Evolutionary conservation across 2,329 filamentous ascomycete species (phyloP), one percentile per base, ranked within the genome.

Genomic region (Aspergillus ruber): DNA sequence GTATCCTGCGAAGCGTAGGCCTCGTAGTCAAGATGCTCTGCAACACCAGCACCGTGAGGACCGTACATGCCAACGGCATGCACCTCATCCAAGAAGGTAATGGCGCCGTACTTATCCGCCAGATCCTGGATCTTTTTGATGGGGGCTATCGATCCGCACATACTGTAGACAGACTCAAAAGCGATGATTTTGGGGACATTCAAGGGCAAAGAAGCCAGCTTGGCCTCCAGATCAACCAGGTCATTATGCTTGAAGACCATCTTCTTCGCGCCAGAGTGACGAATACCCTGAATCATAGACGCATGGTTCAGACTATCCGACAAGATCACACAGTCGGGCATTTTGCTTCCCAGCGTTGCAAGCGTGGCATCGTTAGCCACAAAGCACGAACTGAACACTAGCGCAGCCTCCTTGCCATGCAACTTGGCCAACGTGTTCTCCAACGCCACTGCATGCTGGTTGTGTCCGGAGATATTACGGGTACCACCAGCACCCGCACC

Each of bases 51-150:
- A 53, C 93, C 93, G 62, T 88, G 83, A 65, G 93, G 90, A 64
- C 93, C 93, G 70, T 98, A 98, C 93, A 98, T 97, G 66, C 93
- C 93, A 18, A 98, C 93, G 40, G 93, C 93, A 73, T 98, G 93
- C 52, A 98, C 93, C 81, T 98, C 93, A 66, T 98, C 93, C 66
- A 96, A 77, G 70, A 98, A 98, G 60, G 93, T 98, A 55, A 98
- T 84, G 35, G 93, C 93, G 50, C 93, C 93, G 67, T 98, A 98
- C 75, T 95, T 96, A 54, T 97, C 90, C 8, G 93, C 91, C 46
- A 98, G 75, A 66, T 98, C 90, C 68, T 91, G 97, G 53, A 98
- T 97, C 64, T 85, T 85, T 72, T 90, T 88, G 58, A 98, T 98
- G 0, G 93, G 93, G 0, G 90, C 93, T 65, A 98, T 88, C 13